Evolutionary conservation across 1,139 yeast species (phyloP), one percentile per base, ranked within the genome.

Genomic region (Geotrichum armillariae): DNA sequence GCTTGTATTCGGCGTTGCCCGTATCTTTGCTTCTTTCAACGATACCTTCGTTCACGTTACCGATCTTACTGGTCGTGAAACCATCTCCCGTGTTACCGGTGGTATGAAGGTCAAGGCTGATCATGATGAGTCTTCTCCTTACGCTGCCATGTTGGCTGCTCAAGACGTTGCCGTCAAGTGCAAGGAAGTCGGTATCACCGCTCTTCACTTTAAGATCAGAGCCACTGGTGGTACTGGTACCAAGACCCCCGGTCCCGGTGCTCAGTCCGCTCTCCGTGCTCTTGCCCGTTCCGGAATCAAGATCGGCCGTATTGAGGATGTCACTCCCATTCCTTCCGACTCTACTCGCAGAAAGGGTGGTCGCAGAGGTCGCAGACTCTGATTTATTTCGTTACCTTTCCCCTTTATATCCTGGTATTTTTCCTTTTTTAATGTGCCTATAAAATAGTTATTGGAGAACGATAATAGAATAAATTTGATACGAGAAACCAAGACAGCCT

Each of bases 201-300:
- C 99, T 66, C 96, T 94, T 72, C 99, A 94, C 85, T 83, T 94
- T 77, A 94, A 94, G 83, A 84, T 94, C 78, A 90, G 99, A 88
- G 99, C 97, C 74, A 91, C 98, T 67, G 99, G 99, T 84, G 99
- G 99, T 85, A 94, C 99, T 69, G 90, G 88, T 76, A 88, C 99
- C 79, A 94, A 94, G 89, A 91, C 99, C 76, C 99, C 99, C 77
- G 99, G 99, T 81, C 99, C 99, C 80, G 99, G 99, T 88, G 99
- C 98, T 80, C 99, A 93, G 83, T 87, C 98, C 63, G 99, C 99
- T 77, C 82, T 94, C 74, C 91, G 99, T 83, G 99, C 99, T 72
- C 82, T 94, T 73, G 99, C 99, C 72, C 91, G 99, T 85, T 90
- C 98, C 64, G 99, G 99, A 76, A 84, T 94, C 79, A 90, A 96